phyloP scores from a whole-genome alignment of 495 filamentous ascomycete species.

The Aspergillus conjunctus region DNA sequence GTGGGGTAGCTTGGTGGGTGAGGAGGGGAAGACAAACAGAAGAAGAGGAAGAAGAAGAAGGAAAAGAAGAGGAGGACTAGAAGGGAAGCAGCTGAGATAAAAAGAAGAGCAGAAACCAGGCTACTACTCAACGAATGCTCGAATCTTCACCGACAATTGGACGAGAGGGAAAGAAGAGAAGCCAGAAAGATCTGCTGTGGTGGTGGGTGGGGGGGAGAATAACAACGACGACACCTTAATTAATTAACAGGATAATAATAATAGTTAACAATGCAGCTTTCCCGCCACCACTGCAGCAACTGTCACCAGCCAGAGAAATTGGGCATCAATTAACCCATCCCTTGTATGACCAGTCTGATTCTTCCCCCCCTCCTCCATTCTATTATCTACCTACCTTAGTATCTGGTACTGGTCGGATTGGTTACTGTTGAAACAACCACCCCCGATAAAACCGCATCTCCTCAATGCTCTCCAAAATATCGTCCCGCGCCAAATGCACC shows the following conservation, averaged over 20 bases:
- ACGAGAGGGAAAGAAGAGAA: conserved; percentile 1
- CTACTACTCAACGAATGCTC: conserved; percentile 8
- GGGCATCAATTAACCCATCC: conserved; percentile 2
- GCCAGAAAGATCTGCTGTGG: not conserved
- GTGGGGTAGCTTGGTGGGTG: conserved; percentile 17
- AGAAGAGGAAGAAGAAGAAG: conserved; percentile 6
- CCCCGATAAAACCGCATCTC: conserved; percentile 80
- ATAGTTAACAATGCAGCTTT: not conserved
- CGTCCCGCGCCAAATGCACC: conserved; percentile 79
- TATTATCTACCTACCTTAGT: not conserved
- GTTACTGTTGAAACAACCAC: conserved; percentile 37
- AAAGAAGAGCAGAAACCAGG: conserved; percentile 13
- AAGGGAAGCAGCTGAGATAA: conserved; percentile 7
- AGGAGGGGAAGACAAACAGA: conserved; percentile 8
- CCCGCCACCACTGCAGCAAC: conserved; percentile 1
- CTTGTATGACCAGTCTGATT: conserved; percentile 6
- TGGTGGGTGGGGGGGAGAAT: conserved; percentile 11
- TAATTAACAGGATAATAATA: not conserved
- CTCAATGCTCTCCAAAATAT: conserved; percentile 93
- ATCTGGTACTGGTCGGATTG: conserved; percentile 4
- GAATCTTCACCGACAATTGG: conserved; percentile 22
- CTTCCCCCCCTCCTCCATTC: not conserved
- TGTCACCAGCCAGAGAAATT: not conserved
- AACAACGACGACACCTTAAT: not conserved
- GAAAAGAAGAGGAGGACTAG: conserved; percentile 9